A percentile compares a stretch with the other conserved stretches of the same genome.
Evolutionary conservation across 2,329 filamentous ascomycete species (phyloP).

Genomic region (Juglanconis oblonga): DNA sequence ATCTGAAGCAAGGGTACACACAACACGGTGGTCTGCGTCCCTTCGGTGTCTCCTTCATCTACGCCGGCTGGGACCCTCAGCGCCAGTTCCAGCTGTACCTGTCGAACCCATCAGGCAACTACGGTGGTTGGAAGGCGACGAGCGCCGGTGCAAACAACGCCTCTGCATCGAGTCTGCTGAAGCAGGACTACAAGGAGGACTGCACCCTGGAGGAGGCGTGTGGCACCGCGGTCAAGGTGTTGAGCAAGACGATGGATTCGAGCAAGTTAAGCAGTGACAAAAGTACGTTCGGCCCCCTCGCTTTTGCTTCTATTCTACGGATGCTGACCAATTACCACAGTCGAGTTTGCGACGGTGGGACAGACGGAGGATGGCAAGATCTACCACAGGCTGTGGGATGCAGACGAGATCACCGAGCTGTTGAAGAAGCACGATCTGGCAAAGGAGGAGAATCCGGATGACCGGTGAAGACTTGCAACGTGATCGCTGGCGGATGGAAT

Average conservation of each 20-base stretch:
- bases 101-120: slow-evolving; percentile 98
- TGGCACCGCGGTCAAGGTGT: slow-evolving; percentile 93
- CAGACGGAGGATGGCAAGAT: slow-evolving; percentile 94
- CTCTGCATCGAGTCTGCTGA: slow-evolving; percentile 91
- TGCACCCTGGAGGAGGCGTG: slow-evolving; percentile 95
- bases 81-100: slow-evolving; percentile 98
- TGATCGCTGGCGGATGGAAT: neutral
- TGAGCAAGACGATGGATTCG: slow-evolving; percentile 99
- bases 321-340: slow-evolving; percentile 44
- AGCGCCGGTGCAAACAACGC: slow-evolving; percentile 98
- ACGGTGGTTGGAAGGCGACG: slow-evolving; percentile 98
- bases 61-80: slow-evolving; percentile 94
- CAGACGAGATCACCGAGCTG: slow-evolving; percentile 91
- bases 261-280: slow-evolving; percentile 99
- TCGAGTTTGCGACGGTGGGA: slow-evolving; percentile 97
- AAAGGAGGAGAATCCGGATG: slow-evolving; percentile 74
- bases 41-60: slow-evolving; percentile 99
- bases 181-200: slow-evolving; percentile 99
- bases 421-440: slow-evolving; percentile 94
- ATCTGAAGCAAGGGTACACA: slow-evolving; percentile 98
- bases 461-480: slow-evolving; percentile 42
- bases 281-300: slow-evolving; percentile 60
- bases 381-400: slow-evolving; percentile 96
- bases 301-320: neutral
- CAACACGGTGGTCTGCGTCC: slow-evolving; percentile 97